Evolutionary conservation across 192 early-diverging fungal species (phyloP).

Genomic region (Coemansia sp.): DNA sequence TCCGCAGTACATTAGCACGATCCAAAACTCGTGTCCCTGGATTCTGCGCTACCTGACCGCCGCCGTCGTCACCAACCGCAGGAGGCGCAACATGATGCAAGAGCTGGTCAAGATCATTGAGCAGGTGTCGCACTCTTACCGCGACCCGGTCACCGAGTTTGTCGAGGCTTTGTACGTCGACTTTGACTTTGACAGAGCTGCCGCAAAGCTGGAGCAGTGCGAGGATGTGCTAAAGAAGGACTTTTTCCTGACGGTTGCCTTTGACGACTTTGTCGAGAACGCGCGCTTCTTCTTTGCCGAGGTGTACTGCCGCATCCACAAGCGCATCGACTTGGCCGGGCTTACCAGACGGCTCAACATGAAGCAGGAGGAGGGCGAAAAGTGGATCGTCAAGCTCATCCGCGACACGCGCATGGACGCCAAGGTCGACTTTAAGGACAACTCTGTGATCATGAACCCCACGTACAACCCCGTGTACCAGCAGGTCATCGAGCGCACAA

Average conservation of each 20-base stretch:
- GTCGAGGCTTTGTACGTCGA: constrained; percentile 89
- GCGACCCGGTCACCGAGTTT: constrained; percentile 94
- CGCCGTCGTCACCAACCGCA: constrained; percentile 90
- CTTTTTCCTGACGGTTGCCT: constrained; percentile 88
- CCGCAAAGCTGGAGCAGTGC: constrained; percentile 85
- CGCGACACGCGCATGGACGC: constrained; percentile 95
- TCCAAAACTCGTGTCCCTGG: constrained; percentile 97
- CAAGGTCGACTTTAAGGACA: constrained; percentile 95
- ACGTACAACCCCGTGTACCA: constrained; percentile 87
- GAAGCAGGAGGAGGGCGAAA: constrained; percentile 89
- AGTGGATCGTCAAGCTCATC: constrained; percentile 98
- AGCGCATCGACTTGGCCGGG: constrained; percentile 91
- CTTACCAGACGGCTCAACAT: constrained; percentile 85
- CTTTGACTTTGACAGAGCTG: constrained; percentile 95
- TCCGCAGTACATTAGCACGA: constrained; percentile 94
- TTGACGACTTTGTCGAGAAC: constrained; percentile 94
- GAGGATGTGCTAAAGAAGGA: constrained; percentile 86
- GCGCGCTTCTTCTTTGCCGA: constrained; percentile 94
- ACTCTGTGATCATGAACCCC: constrained; percentile 94
- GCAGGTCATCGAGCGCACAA: constrained; percentile 95
- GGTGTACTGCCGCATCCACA: constrained; percentile 97
- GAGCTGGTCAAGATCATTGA: constrained; percentile 89
- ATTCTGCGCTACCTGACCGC: constrained; percentile 94
- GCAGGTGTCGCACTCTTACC: constrained; percentile 83
- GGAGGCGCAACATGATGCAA: constrained; percentile 81